These are phyloP conservation scores for Lactarius hengduanensis DNA, from an alignment of 768 basidiomycete genomes.

Conservation along the genomic window DNA sequence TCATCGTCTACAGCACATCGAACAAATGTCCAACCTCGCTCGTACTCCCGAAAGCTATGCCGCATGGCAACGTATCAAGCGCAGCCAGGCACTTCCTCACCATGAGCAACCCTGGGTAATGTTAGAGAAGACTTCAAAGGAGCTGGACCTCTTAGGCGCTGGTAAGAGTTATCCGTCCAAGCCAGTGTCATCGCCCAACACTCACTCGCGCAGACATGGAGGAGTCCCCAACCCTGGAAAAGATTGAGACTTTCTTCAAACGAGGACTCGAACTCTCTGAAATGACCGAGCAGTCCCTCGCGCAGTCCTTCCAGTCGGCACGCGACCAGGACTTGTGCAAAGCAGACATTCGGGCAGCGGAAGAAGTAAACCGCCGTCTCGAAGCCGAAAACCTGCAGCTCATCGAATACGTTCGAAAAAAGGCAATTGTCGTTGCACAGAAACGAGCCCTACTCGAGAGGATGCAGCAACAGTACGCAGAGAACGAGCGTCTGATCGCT, in stretches of 20 bases:
- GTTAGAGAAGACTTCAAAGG: background rate
- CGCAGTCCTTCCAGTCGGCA: background rate
- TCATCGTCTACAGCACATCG: background rate
- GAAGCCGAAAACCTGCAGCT: conserved; percentile 1
- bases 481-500: background rate
- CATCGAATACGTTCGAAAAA: background rate
- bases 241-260: background rate
- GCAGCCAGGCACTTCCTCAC: background rate
- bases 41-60: conserved; percentile 12
- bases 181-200: background rate
- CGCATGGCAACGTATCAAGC: conserved; percentile 18
- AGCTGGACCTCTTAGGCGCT: background rate
- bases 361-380: conserved; percentile 1
- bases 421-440: conserved; percentile 1
- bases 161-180: background rate
- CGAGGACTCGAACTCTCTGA: background rate
- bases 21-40: conserved; percentile 6
- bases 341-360: background rate
- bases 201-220: background rate
- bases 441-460: conserved; percentile 6
- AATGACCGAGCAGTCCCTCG: background rate
- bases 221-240: conserved; percentile 4
- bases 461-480: conserved; percentile 5
- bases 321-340: conserved; percentile 8
- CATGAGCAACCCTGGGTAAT: background rate